Evolutionary conservation across 176 grass and related monocot genomes (phyloP), one percentile per base, ranked within the genome.

Genomic region (Cenchrus americanus): DNA sequence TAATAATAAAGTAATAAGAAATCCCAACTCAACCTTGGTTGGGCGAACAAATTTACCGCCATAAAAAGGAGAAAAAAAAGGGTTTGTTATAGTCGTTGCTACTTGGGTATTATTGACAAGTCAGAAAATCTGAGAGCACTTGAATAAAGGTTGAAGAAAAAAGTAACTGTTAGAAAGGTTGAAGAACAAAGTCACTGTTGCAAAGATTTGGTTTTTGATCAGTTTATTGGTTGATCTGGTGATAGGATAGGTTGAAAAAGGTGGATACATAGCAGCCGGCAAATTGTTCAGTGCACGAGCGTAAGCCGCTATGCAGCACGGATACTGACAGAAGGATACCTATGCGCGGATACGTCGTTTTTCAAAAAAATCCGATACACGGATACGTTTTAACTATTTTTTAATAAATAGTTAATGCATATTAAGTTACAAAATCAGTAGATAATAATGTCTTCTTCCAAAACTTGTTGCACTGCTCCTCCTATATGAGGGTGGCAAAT

Each of bases 181-280:
- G 47, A 49, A 49, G 46, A 55, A 71, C 2, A 43, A 6, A 14
- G 40, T 52, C 79, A 19, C 37, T 68, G 11, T 15, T 62, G 19
- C 12, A 44, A 52, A 48, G 49, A 58, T 14, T 62, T 62, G 18
- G 5, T 63, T 63, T 63, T 63, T 57, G 19, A 47, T 84, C 13
- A 69, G 70, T 63, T 70, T 54, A 44, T 58, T 41, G 62, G 19
- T 19, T 8, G 10, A 37, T 30, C 2, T 37, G 70, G 17, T 65
- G 47, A 71, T 24, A 66, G 41, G n/a, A 37, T 14, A 14, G 68
- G 68, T 26, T 40, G 62, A 84, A 54, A 73, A 62, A 18, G 50
- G 11, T 44, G 51, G 26, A 62, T n/a, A 55, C 44, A 83, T 46
- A 75, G 68, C 51, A 11, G 52, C 30, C 22, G 53, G 27, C 75